phyloP scores from a whole-genome alignment of 306 rosid species.

The Alnus glutinosa region DNA sequence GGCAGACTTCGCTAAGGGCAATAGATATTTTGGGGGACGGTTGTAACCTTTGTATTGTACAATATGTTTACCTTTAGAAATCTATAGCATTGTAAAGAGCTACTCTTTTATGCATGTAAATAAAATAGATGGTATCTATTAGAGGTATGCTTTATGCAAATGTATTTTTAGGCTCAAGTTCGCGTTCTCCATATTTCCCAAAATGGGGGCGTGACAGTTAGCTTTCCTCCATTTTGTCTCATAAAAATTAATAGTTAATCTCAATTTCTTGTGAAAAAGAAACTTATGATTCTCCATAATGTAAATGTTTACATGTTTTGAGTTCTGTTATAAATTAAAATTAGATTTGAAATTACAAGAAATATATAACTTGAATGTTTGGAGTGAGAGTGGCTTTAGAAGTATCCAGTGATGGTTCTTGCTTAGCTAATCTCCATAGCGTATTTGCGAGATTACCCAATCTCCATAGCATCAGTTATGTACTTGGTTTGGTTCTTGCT shows the following conservation, averaged over 20 bases:
- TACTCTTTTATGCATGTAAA: too few relatives aligned
- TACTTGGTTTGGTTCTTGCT: background rate
- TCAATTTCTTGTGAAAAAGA: background rate
- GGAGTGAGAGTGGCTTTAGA: background rate
- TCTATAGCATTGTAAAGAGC: too few relatives aligned
- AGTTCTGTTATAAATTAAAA: background rate
- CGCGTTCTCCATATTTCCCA: too few relatives aligned
- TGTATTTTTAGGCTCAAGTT: too few relatives aligned
- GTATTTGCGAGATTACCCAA: background rate
- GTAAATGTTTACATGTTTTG: background rate
- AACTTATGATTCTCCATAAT: background rate
- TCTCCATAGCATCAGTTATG: background rate
- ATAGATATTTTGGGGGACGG: too few relatives aligned
- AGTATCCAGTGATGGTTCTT: background rate
- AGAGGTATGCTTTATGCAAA: too few relatives aligned
- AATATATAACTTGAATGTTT: background rate
- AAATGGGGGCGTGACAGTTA: too few relatives aligned
- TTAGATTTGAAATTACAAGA: background rate
- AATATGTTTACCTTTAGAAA: too few relatives aligned
- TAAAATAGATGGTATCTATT: too few relatives aligned
- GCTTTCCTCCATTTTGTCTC: constrained; percentile 7
- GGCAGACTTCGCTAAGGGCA: too few relatives aligned
- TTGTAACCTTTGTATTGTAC: too few relatives aligned
- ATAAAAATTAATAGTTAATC: constrained; percentile 6
- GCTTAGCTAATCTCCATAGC: too few relatives aligned